Conservation (phyloP, 129 eudicot genomes). For the Flaveria linearis region DNA sequence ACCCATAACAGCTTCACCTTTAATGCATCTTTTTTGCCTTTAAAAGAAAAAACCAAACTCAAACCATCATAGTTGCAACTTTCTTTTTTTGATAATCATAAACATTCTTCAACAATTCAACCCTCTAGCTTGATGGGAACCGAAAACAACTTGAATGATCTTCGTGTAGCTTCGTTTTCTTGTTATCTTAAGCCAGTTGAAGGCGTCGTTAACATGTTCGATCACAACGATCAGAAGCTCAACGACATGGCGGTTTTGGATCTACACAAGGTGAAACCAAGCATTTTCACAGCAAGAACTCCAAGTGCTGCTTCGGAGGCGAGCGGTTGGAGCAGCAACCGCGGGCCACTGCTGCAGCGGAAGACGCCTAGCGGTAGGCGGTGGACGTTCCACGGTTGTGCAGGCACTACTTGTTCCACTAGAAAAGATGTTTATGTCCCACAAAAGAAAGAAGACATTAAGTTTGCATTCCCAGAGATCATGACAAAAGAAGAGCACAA, state of each 20-base stretch:
- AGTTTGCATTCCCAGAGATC: slow-evolving; percentile 45
- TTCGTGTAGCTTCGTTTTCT: slow-evolving; percentile 69
- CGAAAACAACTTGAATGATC: slow-evolving; percentile 34
- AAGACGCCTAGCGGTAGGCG: slow-evolving; percentile 36
- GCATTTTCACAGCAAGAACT: slow-evolving; percentile 42
- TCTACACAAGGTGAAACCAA: slow-evolving; percentile 28
- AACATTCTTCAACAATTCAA: background rate
- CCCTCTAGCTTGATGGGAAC: slow-evolving; percentile 24
- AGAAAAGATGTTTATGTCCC: slow-evolving; percentile 43
- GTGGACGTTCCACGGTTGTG: slow-evolving; percentile 39
- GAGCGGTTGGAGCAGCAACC: slow-evolving; percentile 61
- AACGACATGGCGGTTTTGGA: background rate
- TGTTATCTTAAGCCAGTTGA: slow-evolving; percentile 57
- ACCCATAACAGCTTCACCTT: slow-evolving; percentile 21
- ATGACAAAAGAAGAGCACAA: slow-evolving; percentile 12
- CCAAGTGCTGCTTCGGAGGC: slow-evolving; percentile 50
- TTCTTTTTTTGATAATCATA: background rate
- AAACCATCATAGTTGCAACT: background rate
- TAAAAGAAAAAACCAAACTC: slow-evolving; percentile 17
- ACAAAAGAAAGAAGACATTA: slow-evolving; percentile 32
- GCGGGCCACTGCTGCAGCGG: slow-evolving; percentile 42
- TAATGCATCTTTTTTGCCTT: slow-evolving; percentile 25
- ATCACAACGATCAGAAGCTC: slow-evolving; percentile 12
- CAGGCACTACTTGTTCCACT: slow-evolving; percentile 46
- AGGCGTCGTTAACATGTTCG: slow-evolving; percentile 24